These are phyloP conservation scores for Actinomucor elegans DNA, from an alignment of 371 early-diverging fungal genomes.

Conservation along the genomic window DNA sequence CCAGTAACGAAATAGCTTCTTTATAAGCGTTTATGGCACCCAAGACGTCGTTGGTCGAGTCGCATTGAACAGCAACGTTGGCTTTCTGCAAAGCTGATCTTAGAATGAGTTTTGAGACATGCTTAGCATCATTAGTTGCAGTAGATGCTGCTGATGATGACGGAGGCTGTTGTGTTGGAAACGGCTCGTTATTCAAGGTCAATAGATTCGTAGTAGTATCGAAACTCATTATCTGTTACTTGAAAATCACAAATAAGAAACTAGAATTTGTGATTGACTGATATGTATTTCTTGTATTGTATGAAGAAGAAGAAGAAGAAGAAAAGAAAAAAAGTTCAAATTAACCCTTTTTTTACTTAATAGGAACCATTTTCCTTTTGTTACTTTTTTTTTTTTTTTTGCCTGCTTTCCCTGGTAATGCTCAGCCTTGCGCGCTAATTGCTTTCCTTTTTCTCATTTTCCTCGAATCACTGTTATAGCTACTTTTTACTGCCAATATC, in stretches of 20 bases:
- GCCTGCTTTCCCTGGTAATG: no score
- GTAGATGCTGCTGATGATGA: not conserved
- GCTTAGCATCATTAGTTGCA: slow-evolving; percentile 21
- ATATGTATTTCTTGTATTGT: no score
- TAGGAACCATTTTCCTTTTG: no score
- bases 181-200: slow-evolving; percentile 5
- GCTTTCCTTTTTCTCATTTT: no score
- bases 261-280: no score
- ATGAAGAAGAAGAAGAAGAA: not conserved
- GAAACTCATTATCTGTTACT: slow-evolving; percentile 13
- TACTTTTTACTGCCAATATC: no score
- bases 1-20: slow-evolving; percentile 43
- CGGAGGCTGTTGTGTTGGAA: slow-evolving; percentile 5
- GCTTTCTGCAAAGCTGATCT: slow-evolving; percentile 49
- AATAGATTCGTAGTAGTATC: slow-evolving; percentile 2
- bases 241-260: no score
- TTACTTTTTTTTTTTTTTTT: not conserved
- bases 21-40: slow-evolving; percentile 49
- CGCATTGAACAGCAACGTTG: slow-evolving; percentile 47
- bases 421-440: no score
- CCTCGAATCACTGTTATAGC: no score
- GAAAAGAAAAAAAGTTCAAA: not conserved
- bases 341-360: no score
- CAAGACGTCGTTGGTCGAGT: slow-evolving; percentile 41
- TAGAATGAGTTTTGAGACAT: slow-evolving; percentile 40